phyloP scores from a whole-genome alignment of 1,284 basidiomycete genomes.

The Papiliotrema laurentii region DNA sequence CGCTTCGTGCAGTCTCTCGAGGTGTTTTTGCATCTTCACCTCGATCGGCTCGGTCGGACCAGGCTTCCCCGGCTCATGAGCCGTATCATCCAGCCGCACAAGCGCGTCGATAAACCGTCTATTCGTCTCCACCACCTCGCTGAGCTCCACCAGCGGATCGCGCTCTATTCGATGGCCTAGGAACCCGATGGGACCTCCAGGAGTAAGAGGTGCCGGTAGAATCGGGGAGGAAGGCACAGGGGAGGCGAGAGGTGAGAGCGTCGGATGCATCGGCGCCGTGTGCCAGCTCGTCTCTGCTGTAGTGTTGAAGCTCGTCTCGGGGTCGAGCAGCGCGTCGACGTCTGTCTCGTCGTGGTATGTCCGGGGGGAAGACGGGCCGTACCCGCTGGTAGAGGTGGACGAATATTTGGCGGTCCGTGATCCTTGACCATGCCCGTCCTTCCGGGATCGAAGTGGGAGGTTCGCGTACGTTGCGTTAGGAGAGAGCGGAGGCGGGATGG shows the following conservation, averaged over 20 bases:
- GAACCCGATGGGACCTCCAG: neutral
- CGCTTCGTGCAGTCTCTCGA: neutral
- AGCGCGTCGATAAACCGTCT: neutral
- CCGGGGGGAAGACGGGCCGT: neutral
- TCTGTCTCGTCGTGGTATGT: neutral
- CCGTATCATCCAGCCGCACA: neutral
- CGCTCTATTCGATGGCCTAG: neutral
- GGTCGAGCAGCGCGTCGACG: neutral
- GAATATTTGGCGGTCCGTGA: neutral
- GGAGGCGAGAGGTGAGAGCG: neutral
- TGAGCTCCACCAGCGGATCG: neutral
- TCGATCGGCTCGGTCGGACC: neutral
- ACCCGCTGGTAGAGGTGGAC: neutral
- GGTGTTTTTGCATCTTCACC: neutral
- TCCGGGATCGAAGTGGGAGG: too few relatives aligned
- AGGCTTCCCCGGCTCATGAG: neutral
- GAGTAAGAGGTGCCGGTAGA: neutral
- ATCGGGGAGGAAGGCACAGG: neutral
- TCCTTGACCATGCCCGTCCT: neutral
- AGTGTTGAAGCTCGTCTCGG: too few relatives aligned
- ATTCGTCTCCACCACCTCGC: neutral
- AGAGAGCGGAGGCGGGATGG: too few relatives aligned
- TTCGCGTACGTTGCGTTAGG: too few relatives aligned
- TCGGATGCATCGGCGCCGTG: neutral
- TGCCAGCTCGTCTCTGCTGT: neutral